Conservation (phyloP, 768 basidiomycete genomes). For the Podaxis sp. region DNA sequence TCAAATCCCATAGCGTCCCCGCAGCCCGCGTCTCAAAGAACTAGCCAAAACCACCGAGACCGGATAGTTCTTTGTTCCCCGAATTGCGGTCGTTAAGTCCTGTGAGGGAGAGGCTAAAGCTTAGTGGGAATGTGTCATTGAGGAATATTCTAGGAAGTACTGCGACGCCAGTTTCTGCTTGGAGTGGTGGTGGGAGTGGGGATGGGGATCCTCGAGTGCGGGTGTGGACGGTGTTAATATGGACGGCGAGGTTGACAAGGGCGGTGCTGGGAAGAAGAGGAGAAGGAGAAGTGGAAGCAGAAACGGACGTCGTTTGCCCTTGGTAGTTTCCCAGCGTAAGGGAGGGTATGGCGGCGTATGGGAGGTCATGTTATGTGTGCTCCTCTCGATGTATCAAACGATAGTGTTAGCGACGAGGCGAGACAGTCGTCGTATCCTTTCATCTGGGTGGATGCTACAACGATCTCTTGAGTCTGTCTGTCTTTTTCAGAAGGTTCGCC, state of each 20-base stretch:
- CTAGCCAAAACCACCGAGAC: slow-evolving; percentile 35
- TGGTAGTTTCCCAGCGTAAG: slow-evolving; percentile 40
- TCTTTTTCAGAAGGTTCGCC: too few relatives aligned
- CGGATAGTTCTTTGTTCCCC: slow-evolving; percentile 64
- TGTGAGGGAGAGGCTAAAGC: slow-evolving; percentile 41
- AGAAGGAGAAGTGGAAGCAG: slow-evolving; percentile 69
- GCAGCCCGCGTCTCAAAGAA: slow-evolving; percentile 9
- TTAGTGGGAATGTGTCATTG: slow-evolving; percentile 65
- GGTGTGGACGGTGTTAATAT: slow-evolving; percentile 40
- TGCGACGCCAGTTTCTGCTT: slow-evolving; percentile 37
- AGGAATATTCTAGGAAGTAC: slow-evolving; percentile 59
- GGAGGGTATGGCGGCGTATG: not conserved
- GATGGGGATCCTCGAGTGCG: not conserved
- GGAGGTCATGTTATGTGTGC: not conserved
- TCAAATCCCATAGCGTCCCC: slow-evolving; percentile 17
- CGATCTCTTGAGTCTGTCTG: too few relatives aligned
- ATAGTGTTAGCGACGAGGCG: too few relatives aligned
- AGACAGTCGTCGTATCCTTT: too few relatives aligned
- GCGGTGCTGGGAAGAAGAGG: slow-evolving; percentile 14
- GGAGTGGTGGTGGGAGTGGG: slow-evolving; percentile 28
- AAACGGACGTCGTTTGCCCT: slow-evolving; percentile 82
- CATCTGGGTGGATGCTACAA: too few relatives aligned
- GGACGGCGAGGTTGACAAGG: slow-evolving; percentile 33
- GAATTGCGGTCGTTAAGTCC: slow-evolving; percentile 52
- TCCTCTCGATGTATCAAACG: not conserved